Percentiles rank a stretch among this genome's conserved stretches.
phyloP scores from a whole-genome alignment of 2,329 filamentous ascomycete genomes.

The Colletotrichum tofieldiae region DNA sequence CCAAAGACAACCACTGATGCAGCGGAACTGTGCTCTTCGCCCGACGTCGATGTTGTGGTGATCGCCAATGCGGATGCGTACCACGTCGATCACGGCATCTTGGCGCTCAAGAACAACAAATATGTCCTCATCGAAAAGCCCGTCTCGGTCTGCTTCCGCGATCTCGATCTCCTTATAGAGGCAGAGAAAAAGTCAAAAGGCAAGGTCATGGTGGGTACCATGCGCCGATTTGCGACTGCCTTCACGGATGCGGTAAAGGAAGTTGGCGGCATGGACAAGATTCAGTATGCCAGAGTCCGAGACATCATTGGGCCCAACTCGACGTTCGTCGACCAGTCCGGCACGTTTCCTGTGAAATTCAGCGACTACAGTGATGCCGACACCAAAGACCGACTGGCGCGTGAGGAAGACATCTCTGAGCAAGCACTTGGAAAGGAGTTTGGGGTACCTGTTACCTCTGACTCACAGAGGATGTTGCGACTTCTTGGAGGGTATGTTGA shows the following conservation, averaged over 20 bases:
- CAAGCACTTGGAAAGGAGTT: constrained; percentile 52
- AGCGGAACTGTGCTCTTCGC: constrained; percentile 58
- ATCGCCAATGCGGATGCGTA: constrained; percentile 68
- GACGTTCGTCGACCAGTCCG: constrained; percentile 63
- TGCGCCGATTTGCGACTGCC: constrained; percentile 72
- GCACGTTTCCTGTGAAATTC: constrained; percentile 62
- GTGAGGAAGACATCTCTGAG: constrained; percentile 48
- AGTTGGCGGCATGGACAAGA: constrained; percentile 64
- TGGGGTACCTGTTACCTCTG: constrained; percentile 48
- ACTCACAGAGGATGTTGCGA: constrained; percentile 48
- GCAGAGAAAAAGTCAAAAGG: constrained; percentile 62
- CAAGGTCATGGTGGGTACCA: constrained; percentile 72
- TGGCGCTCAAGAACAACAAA: constrained; percentile 69
- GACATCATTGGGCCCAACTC: constrained; percentile 67
- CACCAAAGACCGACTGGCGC: constrained; percentile 43
- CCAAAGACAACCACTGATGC: constrained; percentile 55
- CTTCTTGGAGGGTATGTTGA: constrained; percentile 47
- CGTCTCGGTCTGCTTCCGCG: constrained; percentile 63
- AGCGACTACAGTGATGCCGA: constrained; percentile 55
- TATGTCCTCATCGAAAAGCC: constrained; percentile 74
- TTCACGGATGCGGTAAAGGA: constrained; percentile 70
- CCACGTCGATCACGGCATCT: constrained; percentile 67
- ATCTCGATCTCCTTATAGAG: constrained; percentile 62
- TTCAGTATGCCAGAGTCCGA: constrained; percentile 68
- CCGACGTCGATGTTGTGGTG: constrained; percentile 68